These are phyloP conservation scores for Calonectria honghensis DNA, from an alignment of 2,329 filamentous ascomycete species.

Conservation along the genomic window DNA sequence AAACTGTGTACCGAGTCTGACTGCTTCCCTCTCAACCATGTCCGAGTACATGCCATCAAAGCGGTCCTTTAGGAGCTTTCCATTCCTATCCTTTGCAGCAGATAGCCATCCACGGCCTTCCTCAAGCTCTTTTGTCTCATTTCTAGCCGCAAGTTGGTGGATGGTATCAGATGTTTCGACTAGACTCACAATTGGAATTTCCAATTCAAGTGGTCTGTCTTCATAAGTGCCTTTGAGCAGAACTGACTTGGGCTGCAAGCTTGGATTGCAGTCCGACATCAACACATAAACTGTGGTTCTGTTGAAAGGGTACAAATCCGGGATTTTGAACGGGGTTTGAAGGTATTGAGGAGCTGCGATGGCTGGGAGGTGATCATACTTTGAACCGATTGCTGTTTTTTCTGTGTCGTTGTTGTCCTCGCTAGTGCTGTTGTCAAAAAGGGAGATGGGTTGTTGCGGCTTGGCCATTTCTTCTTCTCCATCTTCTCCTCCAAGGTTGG, in stretches of 20 bases:
- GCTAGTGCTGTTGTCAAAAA: constrained; percentile 73
- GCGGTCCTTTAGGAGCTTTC: not conserved
- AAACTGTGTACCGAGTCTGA: not conserved
- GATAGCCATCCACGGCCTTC: not conserved
- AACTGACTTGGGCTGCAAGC: constrained; percentile 69
- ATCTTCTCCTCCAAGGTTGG: constrained; percentile 38
- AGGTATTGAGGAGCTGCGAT: constrained; percentile 74
- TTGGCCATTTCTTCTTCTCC: not conserved
- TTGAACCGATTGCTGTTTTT: constrained; percentile 51
- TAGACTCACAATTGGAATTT: constrained; percentile 74
- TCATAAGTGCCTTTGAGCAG: constrained; percentile 74
- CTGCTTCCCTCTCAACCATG: constrained; percentile 1
- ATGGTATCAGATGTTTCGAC: constrained; percentile 55
- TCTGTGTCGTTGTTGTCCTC: constrained; percentile 62
- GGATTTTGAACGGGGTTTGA: constrained; percentile 78
- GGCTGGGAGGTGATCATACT: constrained; percentile 70
- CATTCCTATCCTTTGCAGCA: not conserved
- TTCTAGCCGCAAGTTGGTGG: constrained; percentile 80
- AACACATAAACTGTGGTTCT: constrained; percentile 80
- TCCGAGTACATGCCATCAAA: not conserved
- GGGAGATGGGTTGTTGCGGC: constrained; percentile 68
- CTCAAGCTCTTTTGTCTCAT: constrained; percentile 79
- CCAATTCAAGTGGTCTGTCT: constrained; percentile 76
- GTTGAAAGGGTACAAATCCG: constrained; percentile 79
- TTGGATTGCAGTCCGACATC: constrained; percentile 69